Conservation (phyloP, 305 asterid species). For the Fraxinus dipetala region DNA sequence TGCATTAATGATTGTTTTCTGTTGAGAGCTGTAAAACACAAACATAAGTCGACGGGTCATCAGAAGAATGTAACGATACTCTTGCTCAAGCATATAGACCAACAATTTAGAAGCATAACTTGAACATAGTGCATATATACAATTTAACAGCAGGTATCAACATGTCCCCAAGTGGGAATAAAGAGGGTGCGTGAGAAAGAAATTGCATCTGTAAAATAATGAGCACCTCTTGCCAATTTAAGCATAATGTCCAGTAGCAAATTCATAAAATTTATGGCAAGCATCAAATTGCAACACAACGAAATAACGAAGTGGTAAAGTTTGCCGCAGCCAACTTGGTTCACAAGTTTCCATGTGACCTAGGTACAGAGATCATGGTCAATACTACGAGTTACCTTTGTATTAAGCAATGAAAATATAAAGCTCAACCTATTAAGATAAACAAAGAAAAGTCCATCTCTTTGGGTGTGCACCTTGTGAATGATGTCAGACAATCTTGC, state of each 20-base stretch:
- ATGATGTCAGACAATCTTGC: background rate
- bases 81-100: background rate
- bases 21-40: slow-evolving; percentile 66
- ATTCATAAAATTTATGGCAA: background rate
- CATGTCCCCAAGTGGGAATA: background rate
- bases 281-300: background rate
- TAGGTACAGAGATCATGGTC: background rate
- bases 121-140: background rate
- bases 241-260: background rate
- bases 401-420: background rate
- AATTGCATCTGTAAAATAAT: background rate
- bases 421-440: background rate
- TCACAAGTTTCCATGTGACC: background rate
- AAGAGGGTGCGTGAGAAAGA: background rate
- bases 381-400: background rate
- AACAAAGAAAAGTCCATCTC: background rate
- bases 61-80: background rate
- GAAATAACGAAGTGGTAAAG: background rate
- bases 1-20: slow-evolving; percentile 87
- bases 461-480: background rate
- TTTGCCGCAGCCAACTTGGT: background rate
- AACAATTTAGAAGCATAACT: background rate
- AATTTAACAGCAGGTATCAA: background rate
- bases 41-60: slow-evolving; percentile 6
- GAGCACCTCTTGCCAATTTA: background rate